These are phyloP conservation scores for Ogataea nonfermentans DNA, from an alignment of 805 yeast species.

Conservation along the genomic window DNA sequence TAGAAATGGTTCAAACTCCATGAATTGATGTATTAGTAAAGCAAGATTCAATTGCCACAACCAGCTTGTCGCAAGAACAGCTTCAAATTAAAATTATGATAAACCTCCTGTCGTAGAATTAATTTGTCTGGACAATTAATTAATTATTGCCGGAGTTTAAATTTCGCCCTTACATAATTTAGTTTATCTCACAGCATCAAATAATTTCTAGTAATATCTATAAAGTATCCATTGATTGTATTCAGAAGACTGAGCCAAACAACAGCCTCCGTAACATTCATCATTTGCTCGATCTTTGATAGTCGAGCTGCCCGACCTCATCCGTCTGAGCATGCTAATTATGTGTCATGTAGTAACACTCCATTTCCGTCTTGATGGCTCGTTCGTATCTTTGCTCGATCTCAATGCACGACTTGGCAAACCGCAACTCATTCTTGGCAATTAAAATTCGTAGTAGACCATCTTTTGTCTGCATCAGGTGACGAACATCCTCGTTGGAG, in stretches of 20 bases:
- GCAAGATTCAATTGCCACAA: too few species aligned
- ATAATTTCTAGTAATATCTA: neutral
- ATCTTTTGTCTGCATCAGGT: conserved; percentile 46
- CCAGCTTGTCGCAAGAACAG: too few species aligned
- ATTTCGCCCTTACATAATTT: neutral
- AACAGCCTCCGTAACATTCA: too few species aligned
- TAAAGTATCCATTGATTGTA: neutral
- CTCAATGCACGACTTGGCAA: conserved; percentile 27
- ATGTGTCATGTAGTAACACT: conserved; percentile 11
- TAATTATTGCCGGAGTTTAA: too few species aligned
- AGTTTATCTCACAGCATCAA: too few species aligned
- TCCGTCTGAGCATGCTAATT: conserved; percentile 4
- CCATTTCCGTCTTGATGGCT: conserved; percentile 29
- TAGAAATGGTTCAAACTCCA: conserved; percentile 9
- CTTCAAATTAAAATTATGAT: too few species aligned
- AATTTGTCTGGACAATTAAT: too few species aligned
- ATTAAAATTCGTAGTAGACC: conserved; percentile 69
- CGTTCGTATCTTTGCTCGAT: conserved; percentile 31
- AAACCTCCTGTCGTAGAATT: too few species aligned
- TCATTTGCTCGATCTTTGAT: too few species aligned
- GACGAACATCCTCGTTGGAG: conserved; percentile 38
- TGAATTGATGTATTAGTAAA: neutral
- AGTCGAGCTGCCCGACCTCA: neutral
- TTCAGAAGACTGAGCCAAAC: too few species aligned
- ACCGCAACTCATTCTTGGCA: conserved; percentile 36